Conservation (phyloP, 2,329 filamentous ascomycete genomes). For the Exophiala sp. region DNA sequence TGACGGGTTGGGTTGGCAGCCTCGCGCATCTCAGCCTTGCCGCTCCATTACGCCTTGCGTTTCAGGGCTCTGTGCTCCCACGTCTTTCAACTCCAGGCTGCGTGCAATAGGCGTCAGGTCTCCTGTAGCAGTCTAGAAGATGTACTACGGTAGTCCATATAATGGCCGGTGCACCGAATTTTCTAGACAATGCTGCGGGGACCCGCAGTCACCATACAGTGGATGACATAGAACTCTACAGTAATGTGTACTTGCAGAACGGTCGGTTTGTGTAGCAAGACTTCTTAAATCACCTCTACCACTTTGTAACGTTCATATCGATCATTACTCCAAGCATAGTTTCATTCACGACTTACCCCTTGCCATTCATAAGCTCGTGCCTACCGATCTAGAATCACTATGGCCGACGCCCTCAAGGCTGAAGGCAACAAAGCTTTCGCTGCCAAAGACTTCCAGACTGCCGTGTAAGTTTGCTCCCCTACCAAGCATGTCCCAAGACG, state of each 20-base stretch:
- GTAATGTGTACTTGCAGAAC: neutral
- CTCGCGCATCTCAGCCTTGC: too few species aligned
- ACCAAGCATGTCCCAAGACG: slow-evolving; percentile 11
- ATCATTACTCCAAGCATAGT: neutral
- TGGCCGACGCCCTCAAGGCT: slow-evolving; percentile 83
- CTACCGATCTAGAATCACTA: slow-evolving; percentile 30
- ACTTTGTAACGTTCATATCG: neutral
- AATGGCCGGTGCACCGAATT: slow-evolving; percentile 22
- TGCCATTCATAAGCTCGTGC: neutral
- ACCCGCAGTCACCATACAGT: slow-evolving; percentile 7
- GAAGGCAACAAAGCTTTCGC: slow-evolving; percentile 98
- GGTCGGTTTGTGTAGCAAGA: neutral
- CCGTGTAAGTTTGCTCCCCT: slow-evolving; percentile 63
- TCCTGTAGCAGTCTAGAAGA: too few species aligned
- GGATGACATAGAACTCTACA: neutral
- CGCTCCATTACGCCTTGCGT: neutral
- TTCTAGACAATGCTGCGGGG: slow-evolving; percentile 20
- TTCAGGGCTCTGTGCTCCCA: neutral
- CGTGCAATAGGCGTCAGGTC: neutral
- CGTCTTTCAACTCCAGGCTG: neutral
- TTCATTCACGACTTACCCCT: neutral
- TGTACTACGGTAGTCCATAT: neutral
- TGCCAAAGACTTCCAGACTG: slow-evolving; percentile 92
- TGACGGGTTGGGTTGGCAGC: neutral
- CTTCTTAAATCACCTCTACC: neutral